Conservation (phyloP, 768 basidiomycete genomes). For the Boletus sp. region DNA sequence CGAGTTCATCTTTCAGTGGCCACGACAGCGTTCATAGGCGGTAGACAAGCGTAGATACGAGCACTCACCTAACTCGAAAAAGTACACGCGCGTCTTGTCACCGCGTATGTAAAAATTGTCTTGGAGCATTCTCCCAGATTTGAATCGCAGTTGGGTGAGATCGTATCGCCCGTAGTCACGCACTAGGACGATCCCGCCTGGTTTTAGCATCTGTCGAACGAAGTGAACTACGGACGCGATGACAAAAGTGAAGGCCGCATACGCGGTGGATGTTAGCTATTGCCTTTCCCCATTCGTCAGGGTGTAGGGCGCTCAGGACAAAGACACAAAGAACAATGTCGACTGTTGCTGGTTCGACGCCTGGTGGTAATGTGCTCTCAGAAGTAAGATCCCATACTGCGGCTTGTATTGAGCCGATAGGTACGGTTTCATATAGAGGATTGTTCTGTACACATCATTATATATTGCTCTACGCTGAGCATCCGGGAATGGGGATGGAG, state of each 20-base stretch:
- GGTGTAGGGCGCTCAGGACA: constrained; percentile 91
- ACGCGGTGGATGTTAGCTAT: constrained; percentile 79
- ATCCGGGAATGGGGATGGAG: not conserved
- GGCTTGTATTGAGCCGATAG: constrained; percentile 69
- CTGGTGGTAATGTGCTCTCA: constrained; percentile 53
- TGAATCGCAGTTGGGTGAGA: constrained; percentile 93
- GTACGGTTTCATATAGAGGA: constrained; percentile 64
- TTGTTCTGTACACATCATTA: constrained; percentile 60
- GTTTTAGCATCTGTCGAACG: constrained; percentile 75
- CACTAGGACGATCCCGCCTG: constrained; percentile 78
- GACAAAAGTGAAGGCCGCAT: constrained; percentile 10
- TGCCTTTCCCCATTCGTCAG: constrained; percentile 85
- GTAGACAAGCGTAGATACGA: not conserved
- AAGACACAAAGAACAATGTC: constrained; percentile 93
- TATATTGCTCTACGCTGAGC: not conserved
- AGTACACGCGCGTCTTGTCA: constrained; percentile 96
- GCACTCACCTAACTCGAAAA: constrained; percentile 78
- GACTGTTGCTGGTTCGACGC: constrained; percentile 63
- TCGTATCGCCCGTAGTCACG: constrained; percentile 97
- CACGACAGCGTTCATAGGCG: not conserved
- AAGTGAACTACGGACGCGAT: not conserved
- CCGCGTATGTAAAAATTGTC: constrained; percentile 97
- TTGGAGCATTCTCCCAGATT: constrained; percentile 79
- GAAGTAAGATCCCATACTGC: constrained; percentile 92
- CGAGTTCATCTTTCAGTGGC: constrained; percentile 63